Conservation (phyloP, 768 basidiomycete genomes). For the Albatrellus ellisii region DNA sequence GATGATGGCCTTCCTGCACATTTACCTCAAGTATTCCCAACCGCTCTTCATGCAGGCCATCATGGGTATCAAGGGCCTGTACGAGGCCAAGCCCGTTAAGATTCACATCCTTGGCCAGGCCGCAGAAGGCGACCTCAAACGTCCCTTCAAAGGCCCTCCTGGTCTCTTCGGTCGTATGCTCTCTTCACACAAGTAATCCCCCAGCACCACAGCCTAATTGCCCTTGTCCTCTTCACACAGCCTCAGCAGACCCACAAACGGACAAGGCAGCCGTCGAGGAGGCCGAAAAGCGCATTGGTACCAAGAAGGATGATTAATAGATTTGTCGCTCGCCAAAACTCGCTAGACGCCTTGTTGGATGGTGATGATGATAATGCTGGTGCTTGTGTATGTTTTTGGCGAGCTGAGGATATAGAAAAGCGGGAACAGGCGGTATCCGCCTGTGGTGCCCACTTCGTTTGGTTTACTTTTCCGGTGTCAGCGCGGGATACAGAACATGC, state of each 20-base stretch:
- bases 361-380: too few species aligned
- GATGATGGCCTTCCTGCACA: slow-evolving; percentile 88
- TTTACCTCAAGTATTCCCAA: slow-evolving; percentile 92
- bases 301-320: slow-evolving; percentile 53
- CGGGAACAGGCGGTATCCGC: too few species aligned
- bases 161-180: slow-evolving; percentile 51
- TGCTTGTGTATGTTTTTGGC: too few species aligned
- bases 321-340: not conserved
- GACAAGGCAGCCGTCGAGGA: slow-evolving; percentile 80
- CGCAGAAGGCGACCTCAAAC: slow-evolving; percentile 76
- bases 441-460: too few species aligned
- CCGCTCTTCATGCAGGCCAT: slow-evolving; percentile 92
- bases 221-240: slow-evolving; percentile 15
- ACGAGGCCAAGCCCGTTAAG: slow-evolving; percentile 74
- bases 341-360: too few species aligned
- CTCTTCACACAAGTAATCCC: not conserved
- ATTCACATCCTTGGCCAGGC: slow-evolving; percentile 73
- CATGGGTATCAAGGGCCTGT: slow-evolving; percentile 87
- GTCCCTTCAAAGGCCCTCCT: slow-evolving; percentile 70
- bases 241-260: slow-evolving; percentile 60
- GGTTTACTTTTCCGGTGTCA: too few species aligned
- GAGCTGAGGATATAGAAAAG: too few species aligned
- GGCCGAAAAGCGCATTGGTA: slow-evolving; percentile 73
- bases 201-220: not conserved
- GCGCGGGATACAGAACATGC: too few species aligned